Evolutionary conservation across 148 eudicot genomes (phyloP), one percentile per base, ranked within the genome.

Genomic region (Vaccinium vitisidaea): DNA sequence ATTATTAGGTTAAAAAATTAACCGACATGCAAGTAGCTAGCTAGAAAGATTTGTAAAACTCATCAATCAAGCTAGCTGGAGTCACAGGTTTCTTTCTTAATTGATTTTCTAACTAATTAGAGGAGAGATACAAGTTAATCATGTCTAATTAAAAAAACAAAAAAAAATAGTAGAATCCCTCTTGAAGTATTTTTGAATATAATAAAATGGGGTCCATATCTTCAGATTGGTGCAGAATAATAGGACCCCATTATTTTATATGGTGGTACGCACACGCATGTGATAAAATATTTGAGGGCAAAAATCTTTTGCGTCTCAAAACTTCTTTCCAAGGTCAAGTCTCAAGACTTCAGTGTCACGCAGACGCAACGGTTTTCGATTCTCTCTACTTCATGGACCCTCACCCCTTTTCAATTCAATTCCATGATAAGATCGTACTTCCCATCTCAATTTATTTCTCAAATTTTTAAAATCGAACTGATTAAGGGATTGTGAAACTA

Each of bases 21-120:
- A 65, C 71, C 71, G 71, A 65, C 71, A 65, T 10, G 61, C 21
- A 56, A 23, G 71, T 43, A 43, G 46, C 7, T 43, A 43, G 6
- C 46, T 23, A 50, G 71, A 65, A 65, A 23, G 71, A 65, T 65
- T 65, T 65, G 32, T 27, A n/a, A 65, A 65, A 13, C 23, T 10
- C 30, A 23, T 65, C 71, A 65, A 65, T 65, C 71, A 13, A n/a
- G 71, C 71, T 65, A 65, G 71, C 71, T 65, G 71, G 71, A 65
- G 15, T 65, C 71, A 65, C 71, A 65, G 12, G 71, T 65, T 65
- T 65, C 14, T 65, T 23, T 10, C n/a, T 2, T 23, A 65, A 65
- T 65, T 65, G 71, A 9, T 65, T 65, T 3, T 30, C 14, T 23
- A 23, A 23, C 71, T 65, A 13, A 65, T 23, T 65, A 30, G 32